These are phyloP conservation scores for Alternaria sp. DNA, from an alignment of 2,329 filamentous ascomycete species.

Conservation along the genomic window DNA sequence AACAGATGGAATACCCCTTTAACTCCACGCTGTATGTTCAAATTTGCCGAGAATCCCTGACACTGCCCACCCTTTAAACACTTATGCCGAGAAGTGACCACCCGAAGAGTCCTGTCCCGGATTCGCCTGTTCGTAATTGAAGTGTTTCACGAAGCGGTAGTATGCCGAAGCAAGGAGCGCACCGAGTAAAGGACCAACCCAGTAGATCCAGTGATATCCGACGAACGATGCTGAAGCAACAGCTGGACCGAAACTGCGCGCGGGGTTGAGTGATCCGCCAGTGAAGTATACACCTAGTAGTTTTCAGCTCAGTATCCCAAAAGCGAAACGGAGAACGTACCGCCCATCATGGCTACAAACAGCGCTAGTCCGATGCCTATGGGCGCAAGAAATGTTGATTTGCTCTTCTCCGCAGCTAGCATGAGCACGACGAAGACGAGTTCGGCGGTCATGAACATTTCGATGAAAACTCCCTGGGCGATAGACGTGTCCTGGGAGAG, in stretches of 20 bases:
- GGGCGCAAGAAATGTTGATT: slow-evolving; percentile 32
- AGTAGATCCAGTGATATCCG: slow-evolving; percentile 49
- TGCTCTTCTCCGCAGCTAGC: slow-evolving; percentile 41
- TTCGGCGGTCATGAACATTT: slow-evolving; percentile 32
- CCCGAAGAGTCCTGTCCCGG: slow-evolving; percentile 31
- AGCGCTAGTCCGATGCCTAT: slow-evolving; percentile 29
- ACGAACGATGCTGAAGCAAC: slow-evolving; percentile 45
- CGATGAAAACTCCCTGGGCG: slow-evolving; percentile 27
- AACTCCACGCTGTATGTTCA: no score
- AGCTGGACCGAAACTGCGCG: slow-evolving; percentile 53
- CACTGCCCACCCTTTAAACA: no score
- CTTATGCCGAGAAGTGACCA: slow-evolving; percentile 2
- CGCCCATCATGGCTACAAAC: slow-evolving; percentile 38
- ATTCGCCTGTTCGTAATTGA: slow-evolving; percentile 38
- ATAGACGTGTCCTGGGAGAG: slow-evolving; percentile 23
- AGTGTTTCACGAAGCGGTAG: slow-evolving; percentile 53
- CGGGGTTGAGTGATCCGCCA: slow-evolving; percentile 53
- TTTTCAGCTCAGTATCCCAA: background rate
- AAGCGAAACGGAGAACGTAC: slow-evolving; percentile 9
- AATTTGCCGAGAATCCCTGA: no score
- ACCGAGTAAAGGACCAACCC: slow-evolving; percentile 52
- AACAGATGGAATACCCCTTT: no score
- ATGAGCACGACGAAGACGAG: slow-evolving; percentile 35
- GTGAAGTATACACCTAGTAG: slow-evolving; percentile 48
- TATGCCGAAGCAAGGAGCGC: slow-evolving; percentile 54